Base-by-base conservation (phyloP, 2,329 filamentous ascomycete species). In the Colletotrichum higginsianum region DNA sequence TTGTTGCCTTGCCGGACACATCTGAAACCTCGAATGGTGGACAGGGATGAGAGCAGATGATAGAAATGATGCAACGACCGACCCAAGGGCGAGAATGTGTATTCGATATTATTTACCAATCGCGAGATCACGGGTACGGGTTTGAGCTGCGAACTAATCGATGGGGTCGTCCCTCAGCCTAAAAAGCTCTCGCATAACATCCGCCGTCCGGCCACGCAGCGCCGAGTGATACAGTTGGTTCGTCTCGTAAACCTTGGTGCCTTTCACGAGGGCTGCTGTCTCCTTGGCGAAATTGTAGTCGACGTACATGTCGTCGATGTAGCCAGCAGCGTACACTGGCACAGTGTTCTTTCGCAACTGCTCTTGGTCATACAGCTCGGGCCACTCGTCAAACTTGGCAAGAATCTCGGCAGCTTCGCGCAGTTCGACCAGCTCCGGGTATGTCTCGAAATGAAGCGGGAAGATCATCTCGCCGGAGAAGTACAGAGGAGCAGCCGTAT, bases 401-500 rank as follows among this genome's bases (percentile, higher is more conserved):
- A 98, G 85, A 26, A 91, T 85, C 11, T 95, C 85, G 0, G 94
- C 94, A 0, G 91, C 92, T 13, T 89, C 85, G 66, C 88, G 88
- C 57, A 98, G 82, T 68, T 89, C 84, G n/a, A 83, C 83, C 23
- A 98, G 89, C 80, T 97, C 94, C 0, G 90, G 86, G 77, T 94
- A 96, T 18, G 92, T 92, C 47, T 95, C 90, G 75, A 98, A 95
- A 86, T 95, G 93, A 81, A 93, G 92, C 0, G 93, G 92, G 80
- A 91, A 98, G 61, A 98, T 89, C 94, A 98, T 98, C 83, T 98
- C 96, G 71, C 95, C 95, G 0, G 94, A 94, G 83, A 98, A 97
- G 80, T 89, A 93, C 26, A 96, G 84, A 0, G 92, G 91, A 2
- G 83, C 79, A 7, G 84, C 80, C 0, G 79, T 79, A 11, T 75